Evolutionary conservation across 352 stramenopile genomes (phyloP), one percentile per base, ranked within the genome.

Genomic region (Globisporangium canariense): DNA sequence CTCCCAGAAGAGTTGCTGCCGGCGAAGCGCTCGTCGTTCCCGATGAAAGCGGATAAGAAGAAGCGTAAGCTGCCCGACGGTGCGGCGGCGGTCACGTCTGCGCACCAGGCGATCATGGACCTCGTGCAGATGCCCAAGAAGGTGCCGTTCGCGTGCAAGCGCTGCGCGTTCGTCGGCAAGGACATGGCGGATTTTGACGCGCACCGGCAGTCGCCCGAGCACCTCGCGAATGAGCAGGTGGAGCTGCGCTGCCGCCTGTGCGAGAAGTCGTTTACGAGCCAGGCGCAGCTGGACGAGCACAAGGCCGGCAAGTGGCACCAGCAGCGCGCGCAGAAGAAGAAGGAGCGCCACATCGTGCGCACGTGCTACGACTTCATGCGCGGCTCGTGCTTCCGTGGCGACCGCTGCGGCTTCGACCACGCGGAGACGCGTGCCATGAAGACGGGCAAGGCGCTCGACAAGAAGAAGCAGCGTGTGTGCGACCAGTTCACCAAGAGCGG

Each of bases 341-440:
- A 87, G 60, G 74, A 74, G 41, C 77, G 83, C 16, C 83, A 91
- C 55, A 75, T 82, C 8, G 76, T 90, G 14, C 82, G 86, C 46
- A 71, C 91, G 47, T 95, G 86, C 76, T 95, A 93, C 67, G 84
- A 95, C 57, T 93, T 93, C 60, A 76, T 90, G 67, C 84, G 84
- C 36, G 84, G 86, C n/a, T 62, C 75, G 45, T 95, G 86, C 70
- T 72, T 67, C 7, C 82, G 71, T 45, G 84, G 86, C 16, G 86
- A 93, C 60, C 66, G 70, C 28, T 95, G 86, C 59, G 75, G 60
- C 40, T 95, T 91, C 54, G 75, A 88, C 56, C 86, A 95, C 68
- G 81, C 78, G 0, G 67, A 87, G 67, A 92, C 77, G 5, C 86
- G 88, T 41, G 75, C 86, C 46, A 90, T 90, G 76, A 76, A 77